phyloP scores from a whole-genome alignment of 495 filamentous ascomycete genomes.

The Tetracladium setigerum region DNA sequence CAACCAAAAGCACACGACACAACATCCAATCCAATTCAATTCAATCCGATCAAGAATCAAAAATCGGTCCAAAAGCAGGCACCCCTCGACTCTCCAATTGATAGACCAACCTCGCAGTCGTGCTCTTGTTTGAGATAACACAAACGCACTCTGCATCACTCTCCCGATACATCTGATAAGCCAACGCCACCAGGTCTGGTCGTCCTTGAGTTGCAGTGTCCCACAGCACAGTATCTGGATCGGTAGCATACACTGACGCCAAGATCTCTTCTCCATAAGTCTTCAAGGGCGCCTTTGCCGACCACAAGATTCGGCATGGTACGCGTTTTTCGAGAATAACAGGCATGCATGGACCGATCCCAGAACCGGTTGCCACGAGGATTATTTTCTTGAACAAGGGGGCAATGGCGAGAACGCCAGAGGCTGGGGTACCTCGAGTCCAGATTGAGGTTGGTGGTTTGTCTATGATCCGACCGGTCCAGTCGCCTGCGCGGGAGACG shows the following conservation, averaged over 20 bases:
- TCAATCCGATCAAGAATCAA: constrained; percentile 57
- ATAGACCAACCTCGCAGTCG: constrained; percentile 58
- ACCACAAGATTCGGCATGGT: constrained; percentile 37
- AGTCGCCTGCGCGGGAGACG: constrained; percentile 64
- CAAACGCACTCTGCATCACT: constrained; percentile 61
- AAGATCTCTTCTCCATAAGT: constrained; percentile 37
- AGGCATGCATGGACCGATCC: constrained; percentile 54
- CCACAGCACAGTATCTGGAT: constrained; percentile 32
- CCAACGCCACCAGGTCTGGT: constrained; percentile 39
- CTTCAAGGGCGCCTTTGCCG: constrained; percentile 30
- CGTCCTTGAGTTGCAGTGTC: constrained; percentile 31
- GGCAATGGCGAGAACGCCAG: constrained; percentile 57
- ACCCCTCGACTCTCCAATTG: constrained; percentile 57
- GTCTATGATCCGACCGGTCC: constrained; percentile 50
- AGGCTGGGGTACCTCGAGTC: constrained; percentile 41
- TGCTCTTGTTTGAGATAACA: constrained; percentile 59
- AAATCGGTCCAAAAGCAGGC: constrained; percentile 71
- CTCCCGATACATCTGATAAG: constrained; percentile 46
- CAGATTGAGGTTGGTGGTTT: constrained; percentile 44
- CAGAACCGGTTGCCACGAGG: constrained; percentile 63
- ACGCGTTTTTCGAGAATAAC: constrained; percentile 24
- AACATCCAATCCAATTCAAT: no score
- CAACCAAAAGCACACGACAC: no score
- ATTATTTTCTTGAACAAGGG: constrained; percentile 54
- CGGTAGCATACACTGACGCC: constrained; percentile 30